Evolutionary conservation across 306 rosid species (phyloP), one percentile per base, ranked within the genome.

Genomic region (Cucurbita moschata): DNA sequence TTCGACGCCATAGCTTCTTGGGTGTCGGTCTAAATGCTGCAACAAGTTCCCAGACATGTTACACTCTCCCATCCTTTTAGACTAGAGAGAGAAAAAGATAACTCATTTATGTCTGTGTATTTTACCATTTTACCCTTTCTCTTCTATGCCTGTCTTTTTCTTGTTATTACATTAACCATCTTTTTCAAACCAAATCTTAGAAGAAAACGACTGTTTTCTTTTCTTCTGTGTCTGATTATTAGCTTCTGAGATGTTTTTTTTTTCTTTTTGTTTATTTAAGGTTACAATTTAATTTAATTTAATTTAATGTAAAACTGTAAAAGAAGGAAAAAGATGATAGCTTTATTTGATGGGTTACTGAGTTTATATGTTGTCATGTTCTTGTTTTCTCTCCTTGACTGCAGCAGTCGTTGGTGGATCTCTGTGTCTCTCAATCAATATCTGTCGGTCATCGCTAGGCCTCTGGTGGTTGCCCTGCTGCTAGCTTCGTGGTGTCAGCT

Each of bases 41-140:
- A 70, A 70, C 74, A 70, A 70, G 74, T 70, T 70, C 74, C 74
- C 74, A 70, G 74, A 70, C 74, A 63, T 63, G 69, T 63, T 63
- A 42, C 50, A 63, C 23, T 19, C 69, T 62, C 69, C 69, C 69
- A 63, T 63, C 40, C 69, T 37, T 37, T 39, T 63, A 30, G 49
- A 16, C 65, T 14, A 30, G 42, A 59, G 65, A 59, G 18, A 59
- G 8, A 58, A 5, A 8, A 9, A 21, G 5, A 19, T 5, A 19
- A 10, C 9, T 43, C 9, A 56, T 21, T 7, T 10, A 0, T 11
- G 1, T 10, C 0, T 14, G 10, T 61, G 23, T 30, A 4, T 14
- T 61, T 66, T 66, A 66, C 72, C 46, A 1, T 66, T 43, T 43
- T 66, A 11, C 72, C 72, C 70, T 18, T 53, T 43, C 15, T 35